Evolutionary conservation across 1,139 yeast species (phyloP), one percentile per base, ranked within the genome.

Genomic region (Hemisphaericaspora subhashii): DNA sequence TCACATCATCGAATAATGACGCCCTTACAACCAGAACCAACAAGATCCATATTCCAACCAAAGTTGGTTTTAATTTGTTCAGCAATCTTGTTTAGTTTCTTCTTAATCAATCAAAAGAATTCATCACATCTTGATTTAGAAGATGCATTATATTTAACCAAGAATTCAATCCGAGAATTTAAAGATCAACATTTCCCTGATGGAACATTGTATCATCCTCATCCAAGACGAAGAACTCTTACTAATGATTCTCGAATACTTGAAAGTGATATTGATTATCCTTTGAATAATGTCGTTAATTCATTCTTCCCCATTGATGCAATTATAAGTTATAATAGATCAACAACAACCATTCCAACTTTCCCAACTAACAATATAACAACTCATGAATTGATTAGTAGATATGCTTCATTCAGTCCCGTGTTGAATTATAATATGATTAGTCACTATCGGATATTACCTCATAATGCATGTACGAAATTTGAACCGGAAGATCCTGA

Each of bases 381-480:
- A n/a, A 45, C 52, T 7, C 53, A 54, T 33, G 57, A 56, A 27
- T 38, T 68, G n/a, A 40, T 58, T 6, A 74, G 66, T 1, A 53
- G 77, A 23, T 72, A 70, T 46, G 77, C 77, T 6, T 64, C 74
- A 1, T 72, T 71, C 48, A 66, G 72, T 44, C 66, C 72, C 5
- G 50, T 70, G 1, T 46, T 71, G 27, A 60, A 49, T 36, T 50
- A 47, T 25, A 51, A 54, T 15, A 29, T 70, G 23, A 23, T 29
- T 10, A 56, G 64, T 26, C 39, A 55, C 14, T 70, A 57, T 42
- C 47, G 37, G 17, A 52, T 68, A 3, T 52, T 68, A 21, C 59
- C 64, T 1, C 46, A 47, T 27, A 52, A 59, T 41, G 75, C 65
- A 2, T 72, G 77, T 46, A 41, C 48, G 3, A 38, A 43, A 2